Evolutionary conservation across 192 early-diverging fungal species (phyloP).

Genomic region (Umbelopsis sp.): DNA sequence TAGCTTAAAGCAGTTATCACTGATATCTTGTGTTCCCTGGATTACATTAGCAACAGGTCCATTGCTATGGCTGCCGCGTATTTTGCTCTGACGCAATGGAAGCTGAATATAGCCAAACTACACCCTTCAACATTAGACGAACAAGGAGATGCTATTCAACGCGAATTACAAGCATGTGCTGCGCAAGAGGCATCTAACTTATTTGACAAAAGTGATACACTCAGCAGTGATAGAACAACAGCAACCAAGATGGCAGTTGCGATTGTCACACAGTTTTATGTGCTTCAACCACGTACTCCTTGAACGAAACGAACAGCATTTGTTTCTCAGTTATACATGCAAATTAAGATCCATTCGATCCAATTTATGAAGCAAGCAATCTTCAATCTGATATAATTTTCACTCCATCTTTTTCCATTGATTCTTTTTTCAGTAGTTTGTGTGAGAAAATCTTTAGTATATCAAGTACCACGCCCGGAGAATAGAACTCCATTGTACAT

Average conservation of each 20-base stretch:
- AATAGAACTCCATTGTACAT: no score
- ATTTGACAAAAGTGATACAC: constrained; percentile 11
- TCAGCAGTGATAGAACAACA: not conserved
- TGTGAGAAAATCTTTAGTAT: no score
- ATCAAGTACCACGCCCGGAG: no score
- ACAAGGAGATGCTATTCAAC: not conserved
- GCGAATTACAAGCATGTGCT: not conserved
- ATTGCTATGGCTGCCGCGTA: constrained; percentile 2
- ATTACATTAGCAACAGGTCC: not conserved
- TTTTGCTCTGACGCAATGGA: constrained; percentile 1
- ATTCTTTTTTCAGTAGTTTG: no score
- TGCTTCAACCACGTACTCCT: not conserved
- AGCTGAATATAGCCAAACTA: not conserved
- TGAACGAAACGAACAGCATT: not conserved
- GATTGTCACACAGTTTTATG: not conserved
- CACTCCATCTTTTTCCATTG: not conserved
- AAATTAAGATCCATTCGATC: no score
- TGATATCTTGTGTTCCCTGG: not conserved
- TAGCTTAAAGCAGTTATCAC: not conserved
- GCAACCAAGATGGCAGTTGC: not conserved
- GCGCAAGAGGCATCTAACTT: not conserved
- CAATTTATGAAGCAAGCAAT: no score
- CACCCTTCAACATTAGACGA: not conserved
- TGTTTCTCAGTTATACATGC: no score
- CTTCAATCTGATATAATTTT: not conserved